Evolutionary conservation across 176 grass and related monocot species (phyloP).

Genomic region (Musa schizocarpa): DNA sequence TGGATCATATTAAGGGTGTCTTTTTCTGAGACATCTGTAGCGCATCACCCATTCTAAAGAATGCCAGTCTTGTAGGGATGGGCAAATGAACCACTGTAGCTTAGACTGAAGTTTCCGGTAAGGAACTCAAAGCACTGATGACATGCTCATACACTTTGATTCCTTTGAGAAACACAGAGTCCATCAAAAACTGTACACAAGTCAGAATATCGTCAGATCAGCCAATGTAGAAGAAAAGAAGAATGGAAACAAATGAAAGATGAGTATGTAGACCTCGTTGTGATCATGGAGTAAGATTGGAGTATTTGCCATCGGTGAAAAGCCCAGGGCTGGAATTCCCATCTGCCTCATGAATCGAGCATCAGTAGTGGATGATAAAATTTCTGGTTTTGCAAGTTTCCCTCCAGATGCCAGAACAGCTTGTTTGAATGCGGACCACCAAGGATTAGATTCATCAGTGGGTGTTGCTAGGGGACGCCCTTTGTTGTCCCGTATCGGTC

Average conservation of each 20-base stretch:
- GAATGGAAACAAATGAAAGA: neutral
- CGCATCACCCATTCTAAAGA: neutral
- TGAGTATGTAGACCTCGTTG: slow-evolving; percentile 46
- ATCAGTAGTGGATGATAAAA: slow-evolving; percentile 71
- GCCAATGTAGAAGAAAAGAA: neutral
- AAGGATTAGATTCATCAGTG: slow-evolving; percentile 80
- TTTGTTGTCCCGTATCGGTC: slow-evolving; percentile 37
- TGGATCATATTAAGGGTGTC: neutral
- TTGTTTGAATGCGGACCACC: slow-evolving; percentile 66
- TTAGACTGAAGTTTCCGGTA: slow-evolving; percentile 13
- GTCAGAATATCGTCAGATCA: neutral
- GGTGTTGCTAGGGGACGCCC: slow-evolving; percentile 41
- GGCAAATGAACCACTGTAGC: neutral
- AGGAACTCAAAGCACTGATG: slow-evolving; percentile 61
- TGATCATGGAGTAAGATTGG: slow-evolving; percentile 86
- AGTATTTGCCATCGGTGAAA: slow-evolving; percentile 84
- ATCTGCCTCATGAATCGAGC: slow-evolving; percentile 66
- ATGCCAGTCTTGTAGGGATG: neutral
- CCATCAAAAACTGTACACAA: slow-evolving; percentile 67
- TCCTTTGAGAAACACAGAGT: slow-evolving; percentile 69
- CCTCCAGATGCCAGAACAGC: slow-evolving; percentile 50
- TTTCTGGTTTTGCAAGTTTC: slow-evolving; percentile 70
- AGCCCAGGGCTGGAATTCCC: slow-evolving; percentile 75
- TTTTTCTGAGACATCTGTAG: neutral
- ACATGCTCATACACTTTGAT: slow-evolving; percentile 80